Evolutionary conservation across 176 grass and related monocot species (phyloP).

Genomic region (Pontederia crassipes): DNA sequence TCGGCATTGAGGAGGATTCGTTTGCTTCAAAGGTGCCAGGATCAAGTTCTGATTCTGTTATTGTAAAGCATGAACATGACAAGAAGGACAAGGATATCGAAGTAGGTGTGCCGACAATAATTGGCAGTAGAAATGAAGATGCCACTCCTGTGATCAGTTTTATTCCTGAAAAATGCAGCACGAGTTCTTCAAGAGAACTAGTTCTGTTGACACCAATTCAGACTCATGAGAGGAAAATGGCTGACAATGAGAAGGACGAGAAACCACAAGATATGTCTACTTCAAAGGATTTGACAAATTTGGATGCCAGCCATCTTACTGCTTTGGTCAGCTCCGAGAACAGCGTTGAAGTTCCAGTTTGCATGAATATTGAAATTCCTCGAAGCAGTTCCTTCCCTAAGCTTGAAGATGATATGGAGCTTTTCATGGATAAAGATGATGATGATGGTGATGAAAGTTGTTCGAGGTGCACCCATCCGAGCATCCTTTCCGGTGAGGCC

Average conservation of each 20-base stretch:
- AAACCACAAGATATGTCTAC: background rate
- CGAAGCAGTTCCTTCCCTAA: slow-evolving; percentile 30
- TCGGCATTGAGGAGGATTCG: background rate
- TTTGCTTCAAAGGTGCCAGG: background rate
- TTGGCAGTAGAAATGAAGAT: no score
- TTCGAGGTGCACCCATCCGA: slow-evolving; percentile 77
- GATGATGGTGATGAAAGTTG: slow-evolving; percentile 43
- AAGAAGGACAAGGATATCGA: background rate
- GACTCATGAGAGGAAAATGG: background rate
- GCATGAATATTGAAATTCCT: background rate
- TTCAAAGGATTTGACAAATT: background rate
- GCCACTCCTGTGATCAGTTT: no score
- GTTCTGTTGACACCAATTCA: background rate
- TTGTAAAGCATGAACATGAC: background rate
- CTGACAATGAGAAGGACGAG: background rate
- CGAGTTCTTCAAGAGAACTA: no score
- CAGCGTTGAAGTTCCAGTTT: background rate
- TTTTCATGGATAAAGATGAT: slow-evolving; percentile 60
- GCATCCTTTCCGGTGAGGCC: slow-evolving; percentile 46
- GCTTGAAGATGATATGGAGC: slow-evolving; percentile 23
- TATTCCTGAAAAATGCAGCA: no score
- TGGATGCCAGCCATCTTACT: background rate
- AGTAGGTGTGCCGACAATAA: background rate
- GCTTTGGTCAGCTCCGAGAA: background rate
- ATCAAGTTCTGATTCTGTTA: background rate